Conservation (phyloP, 208 protist species). For the Strigomonas oncopelti region DNA sequence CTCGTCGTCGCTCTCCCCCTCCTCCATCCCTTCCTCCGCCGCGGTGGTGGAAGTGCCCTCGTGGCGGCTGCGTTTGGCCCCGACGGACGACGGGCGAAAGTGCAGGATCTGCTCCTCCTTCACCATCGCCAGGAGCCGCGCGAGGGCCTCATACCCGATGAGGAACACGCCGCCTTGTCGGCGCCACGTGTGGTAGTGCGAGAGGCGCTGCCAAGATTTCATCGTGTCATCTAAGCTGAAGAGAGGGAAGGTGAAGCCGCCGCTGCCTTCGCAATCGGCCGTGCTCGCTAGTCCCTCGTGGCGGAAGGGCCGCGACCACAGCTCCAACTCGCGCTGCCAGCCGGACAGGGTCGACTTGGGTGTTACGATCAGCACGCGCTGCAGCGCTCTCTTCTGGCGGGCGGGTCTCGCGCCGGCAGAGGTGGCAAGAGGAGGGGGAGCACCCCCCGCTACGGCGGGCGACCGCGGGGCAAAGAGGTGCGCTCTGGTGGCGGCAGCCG, state of each 20-base stretch:
- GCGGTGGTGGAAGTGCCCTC: no score
- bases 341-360: slow-evolving; percentile 70
- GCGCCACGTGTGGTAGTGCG: slow-evolving; percentile 44
- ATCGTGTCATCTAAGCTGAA: slow-evolving; percentile 9
- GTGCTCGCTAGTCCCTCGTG: slow-evolving; percentile 9
- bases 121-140: slow-evolving; percentile 46
- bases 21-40: no score
- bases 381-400: no score
- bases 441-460: not conserved
- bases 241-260: not conserved
- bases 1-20: no score
- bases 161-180: slow-evolving; percentile 62
- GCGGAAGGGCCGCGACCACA: slow-evolving; percentile 60
- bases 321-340: slow-evolving; percentile 62
- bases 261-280: not conserved
- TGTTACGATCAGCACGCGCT: slow-evolving; percentile 54
- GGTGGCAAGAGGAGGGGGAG: no score
- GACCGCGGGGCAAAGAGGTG: slow-evolving; percentile 5
- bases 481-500: not conserved
- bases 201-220: slow-evolving; percentile 19
- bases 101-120: slow-evolving; percentile 20
- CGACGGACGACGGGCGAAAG: not conserved
- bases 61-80: no score
- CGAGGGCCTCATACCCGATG: slow-evolving; percentile 73
- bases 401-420: no score